Base-by-base conservation (phyloP, 2,329 filamentous ascomycete species). In the Ophiocordyceps robertsii region DNA sequence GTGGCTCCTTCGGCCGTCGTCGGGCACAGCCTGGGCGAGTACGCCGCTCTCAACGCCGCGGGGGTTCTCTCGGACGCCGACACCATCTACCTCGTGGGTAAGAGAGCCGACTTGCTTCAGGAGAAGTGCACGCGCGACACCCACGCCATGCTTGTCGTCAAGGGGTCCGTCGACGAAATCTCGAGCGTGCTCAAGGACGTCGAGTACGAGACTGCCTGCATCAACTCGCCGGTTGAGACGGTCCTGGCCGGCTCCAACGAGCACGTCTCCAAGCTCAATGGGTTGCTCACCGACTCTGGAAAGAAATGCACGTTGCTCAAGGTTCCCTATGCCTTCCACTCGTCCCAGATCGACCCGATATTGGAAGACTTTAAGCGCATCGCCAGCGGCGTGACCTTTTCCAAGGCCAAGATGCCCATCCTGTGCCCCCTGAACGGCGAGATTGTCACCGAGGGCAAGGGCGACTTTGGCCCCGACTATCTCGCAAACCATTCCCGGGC, bases 141-240 rank as follows among this genome's bases (percentile, higher is more conserved):
- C 4, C 52, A 58, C 44, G 44, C 43, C n/a, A 63, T 61, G 56
- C 43, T 60, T 3, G 51, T 54, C n/a, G 52, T 59, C 17, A 48
- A 51, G 17, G 54, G 52, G 5, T 43, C 51, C 0, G 39, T 46
- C 38, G 33, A 44, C 45, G 19, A 53, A 47, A 10, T 46, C 47
- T 13, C 49, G 50, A 39, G 42, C 47, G 21, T 49, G 58, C 44
- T 60, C 61, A 29, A 10, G 6, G 33, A 32, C 39, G 3, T 3
- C 7, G 31, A 43, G 9, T 56, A 61, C 41, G 57, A 58, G 33
- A 39, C 47, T 9, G 40, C 79, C 7, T 84, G 81, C 61, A 68
- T 80, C 54, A 84, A 84, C 54, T 70, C 72, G 0, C 72, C 72
- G 0, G 62, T 70, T 44, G 73, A 78, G 51, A 78, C 71, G 33